A percentile compares a stretch with the other conserved stretches of the same genome.
Evolutionary conservation across 2,329 filamentous ascomycete species (phyloP).

Genomic region (Neofusicoccum cordaticola): DNA sequence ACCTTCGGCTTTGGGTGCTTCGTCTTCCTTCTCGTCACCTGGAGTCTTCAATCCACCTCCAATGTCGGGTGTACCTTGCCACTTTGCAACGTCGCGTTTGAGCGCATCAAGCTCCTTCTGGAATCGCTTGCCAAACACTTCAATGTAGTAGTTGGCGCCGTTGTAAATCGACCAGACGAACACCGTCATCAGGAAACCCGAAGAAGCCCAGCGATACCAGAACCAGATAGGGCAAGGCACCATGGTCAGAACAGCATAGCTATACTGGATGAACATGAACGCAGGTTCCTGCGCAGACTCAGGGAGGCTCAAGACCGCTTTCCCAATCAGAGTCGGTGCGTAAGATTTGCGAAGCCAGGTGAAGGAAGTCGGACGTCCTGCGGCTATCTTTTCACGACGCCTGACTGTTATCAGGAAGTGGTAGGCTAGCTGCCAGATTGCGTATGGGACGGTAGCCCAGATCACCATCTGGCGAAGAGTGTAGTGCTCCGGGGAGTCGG

Average conservation of each 20-base stretch:
- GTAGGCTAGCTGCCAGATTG: conserved; percentile 87
- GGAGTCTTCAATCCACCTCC: conserved; percentile 9
- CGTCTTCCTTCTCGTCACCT: not conserved
- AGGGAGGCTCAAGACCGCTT: conserved; percentile 76
- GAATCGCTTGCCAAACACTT: conserved; percentile 94
- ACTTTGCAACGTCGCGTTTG: conserved; percentile 83
- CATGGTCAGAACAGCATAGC: conserved; percentile 89
- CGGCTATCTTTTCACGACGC: conserved; percentile 91
- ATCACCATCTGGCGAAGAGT: conserved; percentile 79
- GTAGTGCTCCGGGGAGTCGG: conserved; percentile 77
- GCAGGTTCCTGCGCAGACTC: conserved; percentile 74
- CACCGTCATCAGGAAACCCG: conserved; percentile 72
- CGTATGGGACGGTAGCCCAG: conserved; percentile 92
- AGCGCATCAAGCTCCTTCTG: conserved; percentile 92
- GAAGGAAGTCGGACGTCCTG: conserved; percentile 91
- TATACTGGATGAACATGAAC: conserved; percentile 96
- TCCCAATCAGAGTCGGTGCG: conserved; percentile 83
- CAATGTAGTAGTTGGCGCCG: conserved; percentile 95
- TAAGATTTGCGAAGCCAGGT: conserved; percentile 95
- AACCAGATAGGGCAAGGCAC: conserved; percentile 95
- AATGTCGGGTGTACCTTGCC: conserved; percentile 55
- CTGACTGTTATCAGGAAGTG: conserved; percentile 95
- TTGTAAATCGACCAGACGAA: conserved; percentile 97
- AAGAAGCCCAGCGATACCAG: conserved; percentile 77
- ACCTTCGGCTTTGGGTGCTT: not conserved